Evolutionary conservation across 495 filamentous ascomycete genomes (phyloP), one percentile per base, ranked within the genome.

Genomic region (Stereocaulon alpinum): DNA sequence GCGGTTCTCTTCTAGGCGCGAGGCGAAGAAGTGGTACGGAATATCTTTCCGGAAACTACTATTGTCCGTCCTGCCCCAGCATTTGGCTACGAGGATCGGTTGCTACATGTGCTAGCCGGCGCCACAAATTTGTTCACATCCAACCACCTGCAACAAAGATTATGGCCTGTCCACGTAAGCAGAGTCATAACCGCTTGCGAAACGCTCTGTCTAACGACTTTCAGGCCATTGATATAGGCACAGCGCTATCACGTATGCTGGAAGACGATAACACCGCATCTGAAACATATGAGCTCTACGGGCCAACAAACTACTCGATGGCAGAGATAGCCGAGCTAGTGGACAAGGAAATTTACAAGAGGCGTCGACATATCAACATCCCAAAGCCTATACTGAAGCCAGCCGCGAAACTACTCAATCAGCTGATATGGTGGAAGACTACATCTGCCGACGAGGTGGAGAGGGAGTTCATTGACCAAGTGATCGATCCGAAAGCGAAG

Each of bases 31-130:
- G 82, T 92, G 20, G 92, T 81, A 43, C 86, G 92, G 59, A 81
- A 79, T 59, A 95, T 99, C 72, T 99, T 91, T 77, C 94, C 93
- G 14, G 93, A 99, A 73, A 95, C 93, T 20, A 99, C 94, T 53
- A 94, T 99, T 67, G 93, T 99, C 64, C 84, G 93, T 51, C 93
- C 93, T 42, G 86, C 91, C 11, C 93, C 93, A 15, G 81, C 95
- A 74, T 99, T 91, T 70, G 93, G 93, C 43, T 91, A 86, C 71
- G 93, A 99, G 70, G 93, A 99, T 73, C 83, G 84, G 62, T 83
- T 99, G 41, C 85, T 99, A 37, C 83, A 92, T 72, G 87, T 79
- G 68, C 83, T 97, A 50, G 93, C 92, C 50, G 77, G 84, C 51
- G 74, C 82, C 27, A 80, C 77, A 58, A 95, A 95, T 70, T 60